Evolutionary conservation across 164 flowering plant species (phyloP), one percentile per base, ranked within the genome.

Genomic region (Chimonanthus praecox): DNA sequence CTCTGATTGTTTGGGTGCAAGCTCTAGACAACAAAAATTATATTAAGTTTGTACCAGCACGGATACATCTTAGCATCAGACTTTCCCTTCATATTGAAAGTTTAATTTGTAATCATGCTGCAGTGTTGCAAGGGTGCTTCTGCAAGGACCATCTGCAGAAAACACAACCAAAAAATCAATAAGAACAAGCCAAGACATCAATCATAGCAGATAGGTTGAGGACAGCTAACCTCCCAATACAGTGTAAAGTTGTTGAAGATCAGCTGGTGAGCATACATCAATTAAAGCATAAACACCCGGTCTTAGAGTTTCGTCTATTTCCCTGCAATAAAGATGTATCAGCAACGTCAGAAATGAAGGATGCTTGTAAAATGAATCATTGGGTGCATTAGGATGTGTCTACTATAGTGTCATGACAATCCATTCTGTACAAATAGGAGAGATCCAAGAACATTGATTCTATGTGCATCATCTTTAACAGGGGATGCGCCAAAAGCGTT

Each of bases 241-340:
- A 46, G 91, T 87, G 79, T 92, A 97, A 74, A 94, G 89, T 71
- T 82, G 82, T 72, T 94, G 97, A 84, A 94, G 94, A 80, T 94
- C 95, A 66, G 86, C 87, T 4, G 88, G 66, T 50, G 94, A 89
- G 78, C 97, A 90, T 71, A 85, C 83, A 82, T 92, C 96, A 62
- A 94, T 82, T 70, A 92, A 76, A 73, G 99, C 99, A 79, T 91
- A 91, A 6, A 94, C 80, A 69, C 97, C 99, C 1, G 97, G 97
- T 74, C 85, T 89, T 71, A 92, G 72, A 72, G 97, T 92, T 79
- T 90, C 99, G 71, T 92, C 97, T 70, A 92, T 80, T 80, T 94
- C 97, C 86, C 99, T 92, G 89, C 69, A 78, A 71, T 67, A 62
- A 64, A 20, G 69, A 48, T 11, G 20, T 68, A 45, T 54, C 7